Evolutionary conservation across 2,329 filamentous ascomycete genomes (phyloP).

Genomic region (Nemania diffusa): DNA sequence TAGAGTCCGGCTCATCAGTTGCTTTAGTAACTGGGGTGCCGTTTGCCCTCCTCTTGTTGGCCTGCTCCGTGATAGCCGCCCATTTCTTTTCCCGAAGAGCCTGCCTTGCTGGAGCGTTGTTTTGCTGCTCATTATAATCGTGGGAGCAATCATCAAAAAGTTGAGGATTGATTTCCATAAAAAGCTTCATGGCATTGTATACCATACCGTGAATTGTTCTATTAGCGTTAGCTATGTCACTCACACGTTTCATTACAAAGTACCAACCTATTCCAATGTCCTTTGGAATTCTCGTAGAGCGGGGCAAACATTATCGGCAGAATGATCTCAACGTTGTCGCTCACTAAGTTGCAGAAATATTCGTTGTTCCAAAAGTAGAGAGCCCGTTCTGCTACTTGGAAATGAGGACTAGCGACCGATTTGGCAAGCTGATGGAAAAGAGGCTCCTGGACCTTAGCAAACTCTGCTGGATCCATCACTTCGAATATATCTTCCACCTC

Average conservation of each 20-base stretch:
- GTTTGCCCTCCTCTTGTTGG: constrained; percentile 71
- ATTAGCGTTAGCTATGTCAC: constrained; percentile 47
- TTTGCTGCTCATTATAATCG: constrained; percentile 96
- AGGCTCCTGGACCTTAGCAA: constrained; percentile 97
- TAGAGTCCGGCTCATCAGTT: constrained; percentile 80
- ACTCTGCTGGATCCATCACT: constrained; percentile 98
- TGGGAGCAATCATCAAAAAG: constrained; percentile 98
- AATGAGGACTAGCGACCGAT: constrained; percentile 97
- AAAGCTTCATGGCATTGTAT: constrained; percentile 99
- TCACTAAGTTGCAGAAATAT: constrained; percentile 99
- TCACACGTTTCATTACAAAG: background rate
- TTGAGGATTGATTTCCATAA: constrained; percentile 99
- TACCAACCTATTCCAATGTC: constrained; percentile 94
- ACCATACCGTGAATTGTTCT: constrained; percentile 99
- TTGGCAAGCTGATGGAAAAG: constrained; percentile 97
- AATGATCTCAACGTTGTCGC: constrained; percentile 98
- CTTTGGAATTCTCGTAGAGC: constrained; percentile 98
- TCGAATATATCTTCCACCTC: constrained; percentile 99
- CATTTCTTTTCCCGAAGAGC: constrained; percentile 85
- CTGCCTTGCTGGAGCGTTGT: constrained; percentile 86
- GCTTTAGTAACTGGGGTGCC: constrained; percentile 53
- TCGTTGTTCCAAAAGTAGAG: constrained; percentile 99
- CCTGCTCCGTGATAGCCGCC: constrained; percentile 85
- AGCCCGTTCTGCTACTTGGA: constrained; percentile 96
- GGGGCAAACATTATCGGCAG: constrained; percentile 99